These are phyloP conservation scores for Brassica rapa DNA, from an alignment of 345 rosid genomes.

Conservation along the genomic window DNA sequence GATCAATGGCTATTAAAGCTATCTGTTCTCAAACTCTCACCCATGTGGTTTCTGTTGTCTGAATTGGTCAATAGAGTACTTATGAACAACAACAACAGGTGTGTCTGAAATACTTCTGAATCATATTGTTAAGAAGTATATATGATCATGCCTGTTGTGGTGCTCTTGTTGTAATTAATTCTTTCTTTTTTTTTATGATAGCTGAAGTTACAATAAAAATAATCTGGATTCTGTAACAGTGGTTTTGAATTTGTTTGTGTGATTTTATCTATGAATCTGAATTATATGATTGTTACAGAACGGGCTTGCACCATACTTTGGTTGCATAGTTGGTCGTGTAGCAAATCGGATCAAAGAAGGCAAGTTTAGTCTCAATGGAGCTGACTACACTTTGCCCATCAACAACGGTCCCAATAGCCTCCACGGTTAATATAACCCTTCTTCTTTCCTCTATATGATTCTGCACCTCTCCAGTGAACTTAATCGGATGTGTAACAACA, in stretches of 20 bases:
- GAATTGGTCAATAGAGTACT: neutral
- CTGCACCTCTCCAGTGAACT: neutral
- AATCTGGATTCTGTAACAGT: neutral
- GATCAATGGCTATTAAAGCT: neutral
- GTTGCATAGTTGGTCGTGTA: constrained; percentile 94
- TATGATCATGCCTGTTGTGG: no score
- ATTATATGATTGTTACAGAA: constrained; percentile 49
- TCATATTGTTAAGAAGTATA: neutral
- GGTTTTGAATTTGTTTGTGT: neutral
- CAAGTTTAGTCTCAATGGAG: constrained; percentile 74
- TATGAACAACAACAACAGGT: neutral
- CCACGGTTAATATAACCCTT: constrained; percentile 55
- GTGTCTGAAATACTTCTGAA: constrained; percentile 16
- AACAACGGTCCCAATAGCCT: constrained; percentile 94
- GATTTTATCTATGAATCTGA: neutral
- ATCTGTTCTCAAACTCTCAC: constrained; percentile 8
- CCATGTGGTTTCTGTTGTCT: constrained; percentile 19
- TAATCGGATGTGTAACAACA: neutral
- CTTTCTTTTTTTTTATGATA: neutral
- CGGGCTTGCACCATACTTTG: constrained; percentile 81
- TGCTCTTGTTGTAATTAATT: no score
- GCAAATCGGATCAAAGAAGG: constrained; percentile 90
- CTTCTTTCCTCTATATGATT: constrained; percentile 4
- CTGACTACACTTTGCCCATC: constrained; percentile 65
- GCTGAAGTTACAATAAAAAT: neutral